Base-by-base conservation (phyloP, 2,329 filamentous ascomycete species). In the Aurifilum marmelostoma region DNA sequence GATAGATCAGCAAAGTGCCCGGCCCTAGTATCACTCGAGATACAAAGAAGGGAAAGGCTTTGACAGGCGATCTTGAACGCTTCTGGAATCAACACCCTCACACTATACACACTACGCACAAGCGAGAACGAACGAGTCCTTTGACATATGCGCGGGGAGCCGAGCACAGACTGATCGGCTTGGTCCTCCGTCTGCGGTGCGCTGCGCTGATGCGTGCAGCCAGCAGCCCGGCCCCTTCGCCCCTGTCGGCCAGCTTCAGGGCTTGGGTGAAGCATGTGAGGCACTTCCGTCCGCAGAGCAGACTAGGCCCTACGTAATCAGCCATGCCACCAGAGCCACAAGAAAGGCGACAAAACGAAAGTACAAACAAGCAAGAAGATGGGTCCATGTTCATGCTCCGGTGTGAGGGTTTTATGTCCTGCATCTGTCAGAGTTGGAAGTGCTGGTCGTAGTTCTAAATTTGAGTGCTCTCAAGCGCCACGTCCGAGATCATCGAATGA, bases 271-370 rank as follows among this genome's bases (percentile, higher is more conserved):
- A 2, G 56, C 32, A 39, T 62, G 59, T 62, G 59, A 62, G 43
- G 59, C 59, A 62, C 59, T 27, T 43, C 37, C 59, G n/a, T 18
- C 59, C 59, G 59, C 59, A 62, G 59, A n/a, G 34, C 37, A 58
- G 47, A 65, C 61, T 24, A n/a, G 67, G 67, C 63, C 62, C 37
- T 63, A 69, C 54, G 68, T 56, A 65, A 67, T 52, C 64, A 56
- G 27, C 27, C 52, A 18, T 56, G 52, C 24, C 52, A 56, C 52
- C 27, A 32, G 52, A 3, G 27, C 12, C 24, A 14, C 2, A 7
- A 39, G 37, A 39, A 39, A 12, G 16, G n/a, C n/a, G n/a, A n/a
- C n/a, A 56, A 8, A 5, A 47, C 1, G 5, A n/a, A 1, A 47
- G 16, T 3, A 54, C 18, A 43, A 39, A n/a, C 4, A 8, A 34